Base-by-base conservation (phyloP, 371 early-diverging fungal species). In the Nosema muscidifuracis region DNA sequence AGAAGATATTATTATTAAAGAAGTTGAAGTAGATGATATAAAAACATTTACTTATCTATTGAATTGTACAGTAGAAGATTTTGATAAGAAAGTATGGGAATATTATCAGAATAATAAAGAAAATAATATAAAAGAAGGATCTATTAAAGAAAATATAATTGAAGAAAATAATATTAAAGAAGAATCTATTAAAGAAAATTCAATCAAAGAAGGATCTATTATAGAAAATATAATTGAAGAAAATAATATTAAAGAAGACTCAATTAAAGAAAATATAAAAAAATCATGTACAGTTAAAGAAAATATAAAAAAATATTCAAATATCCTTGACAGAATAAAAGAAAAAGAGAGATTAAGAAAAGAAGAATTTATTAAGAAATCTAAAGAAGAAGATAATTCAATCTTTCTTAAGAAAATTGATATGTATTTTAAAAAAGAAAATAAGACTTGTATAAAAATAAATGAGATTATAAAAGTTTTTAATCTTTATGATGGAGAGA, bases 251-350 rank as follows among this genome's bases (percentile, higher is more conserved):
- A 36, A 34, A 18, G 9, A 36, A 36, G n/a, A 34, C 30, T n/a
- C 18, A n/a, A n/a, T 22, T 31, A 20, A 31, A 62, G 24, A 62
- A 26, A n/a, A 62, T 15, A 33, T 42, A 24, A 24, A 58, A 6
- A 28, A 26, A 26, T 9, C 4, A 53, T 1, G 24, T 24, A 7
- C 7, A 26, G 22, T 6, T 24, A 20, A 24, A 26, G 7, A 53
- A 22, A 28, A 6, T 26, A 26, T 31, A 40, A 26, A 53, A 26
- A 53, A 47, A 40, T 79, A 22, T 18, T 74, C 66, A 15, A 73
- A 61, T 44, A 77, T 82, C 44, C 34, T 80, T 18, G 77, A 80
- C n/a, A 67, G 79, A 63, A 75, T 82, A 31, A 75, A 63, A 72
- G 71, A 80, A 55, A 82, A 69, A 69, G 82, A 80, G 67, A 42